Percentiles rank a stretch among this genome's conserved stretches.
Evolutionary conservation across 306 rosid genomes (phyloP).

Genomic region (Vachellia collinsii): DNA sequence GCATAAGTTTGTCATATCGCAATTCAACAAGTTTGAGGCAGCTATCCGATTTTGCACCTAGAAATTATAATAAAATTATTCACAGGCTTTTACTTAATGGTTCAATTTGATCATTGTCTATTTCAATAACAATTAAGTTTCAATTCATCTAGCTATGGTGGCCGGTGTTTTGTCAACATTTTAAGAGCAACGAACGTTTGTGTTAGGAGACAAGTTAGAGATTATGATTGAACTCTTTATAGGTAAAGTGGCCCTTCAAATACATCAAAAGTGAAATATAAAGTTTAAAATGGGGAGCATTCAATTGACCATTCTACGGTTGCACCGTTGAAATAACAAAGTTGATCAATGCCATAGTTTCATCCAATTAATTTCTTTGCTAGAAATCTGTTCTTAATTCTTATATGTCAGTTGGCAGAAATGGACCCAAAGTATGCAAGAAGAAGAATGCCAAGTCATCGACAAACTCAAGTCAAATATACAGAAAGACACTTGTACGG

Average conservation of each 20-base stretch:
- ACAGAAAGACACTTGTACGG: constrained; percentile 18
- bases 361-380: neutral
- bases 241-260: neutral
- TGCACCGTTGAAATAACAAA: neutral
- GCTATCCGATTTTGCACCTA: neutral
- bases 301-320: neutral
- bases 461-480: neutral
- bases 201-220: neutral
- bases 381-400: neutral
- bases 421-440: neutral
- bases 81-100: neutral
- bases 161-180: too few species aligned
- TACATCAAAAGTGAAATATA: neutral
- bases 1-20: neutral
- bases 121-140: neutral
- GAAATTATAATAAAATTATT: neutral
- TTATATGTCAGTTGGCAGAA: constrained; percentile 1
- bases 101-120: neutral
- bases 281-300: neutral
- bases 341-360: constrained; percentile 6
- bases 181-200: too few species aligned
- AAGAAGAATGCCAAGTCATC: neutral
- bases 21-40: neutral
- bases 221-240: neutral
- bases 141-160: neutral